Evolutionary conservation across 2,329 filamentous ascomycete genomes (phyloP).

Genomic region (Ceratocystis cubensis): DNA sequence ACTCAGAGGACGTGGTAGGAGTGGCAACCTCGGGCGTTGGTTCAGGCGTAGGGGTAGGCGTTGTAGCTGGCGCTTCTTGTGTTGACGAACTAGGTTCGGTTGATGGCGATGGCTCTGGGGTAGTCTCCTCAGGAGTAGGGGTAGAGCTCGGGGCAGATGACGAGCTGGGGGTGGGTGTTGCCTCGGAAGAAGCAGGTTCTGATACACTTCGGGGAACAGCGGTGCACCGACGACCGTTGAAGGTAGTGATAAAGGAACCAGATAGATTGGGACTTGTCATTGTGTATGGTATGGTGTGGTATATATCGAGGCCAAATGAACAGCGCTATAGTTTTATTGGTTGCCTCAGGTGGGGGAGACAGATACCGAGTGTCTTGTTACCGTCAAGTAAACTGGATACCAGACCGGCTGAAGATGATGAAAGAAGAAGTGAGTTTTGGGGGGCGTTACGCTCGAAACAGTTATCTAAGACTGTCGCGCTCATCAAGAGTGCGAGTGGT

Average conservation of each 20-base stretch:
- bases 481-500: conserved; percentile 11
- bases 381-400: background rate
- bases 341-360: background rate
- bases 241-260: conserved; percentile 38
- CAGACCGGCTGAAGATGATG: background rate
- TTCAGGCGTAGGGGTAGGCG: conserved; percentile 15
- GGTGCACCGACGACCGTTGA: conserved; percentile 42
- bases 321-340: background rate
- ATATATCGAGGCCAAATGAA: background rate
- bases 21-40: conserved; percentile 5
- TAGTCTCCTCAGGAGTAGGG: conserved; percentile 20
- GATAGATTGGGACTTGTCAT: conserved; percentile 37
- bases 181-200: conserved; percentile 22
- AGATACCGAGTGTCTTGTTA: background rate
- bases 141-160: conserved; percentile 21
- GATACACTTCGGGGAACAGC: conserved; percentile 34
- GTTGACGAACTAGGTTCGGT: conserved; percentile 18
- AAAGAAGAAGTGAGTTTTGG: background rate
- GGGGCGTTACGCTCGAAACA: background rate
- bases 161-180: conserved; percentile 20
- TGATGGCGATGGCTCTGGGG: conserved; percentile 18
- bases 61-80: background rate
- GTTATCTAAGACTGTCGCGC: background rate
- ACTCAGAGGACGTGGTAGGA: background rate
- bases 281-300: conserved; percentile 20